Percentiles rank a stretch among this genome's conserved stretches.
phyloP scores from a whole-genome alignment of 169 alveolate species.

The Plasmodium gonderi region DNA sequence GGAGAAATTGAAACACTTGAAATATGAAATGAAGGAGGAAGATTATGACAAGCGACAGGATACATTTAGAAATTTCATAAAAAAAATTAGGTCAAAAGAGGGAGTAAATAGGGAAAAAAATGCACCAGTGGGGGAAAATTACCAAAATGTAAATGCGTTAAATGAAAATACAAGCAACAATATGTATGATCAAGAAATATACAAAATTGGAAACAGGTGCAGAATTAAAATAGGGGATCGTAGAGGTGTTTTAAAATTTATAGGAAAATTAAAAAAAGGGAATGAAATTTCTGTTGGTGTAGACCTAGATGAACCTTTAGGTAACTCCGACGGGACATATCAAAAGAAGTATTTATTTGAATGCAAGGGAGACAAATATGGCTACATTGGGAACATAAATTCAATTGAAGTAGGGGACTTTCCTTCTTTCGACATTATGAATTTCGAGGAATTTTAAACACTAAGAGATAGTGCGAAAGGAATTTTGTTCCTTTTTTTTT shows the following conservation, averaged over 20 bases:
- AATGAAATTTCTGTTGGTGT: constrained; percentile 85
- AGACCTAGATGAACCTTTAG: constrained; percentile 92
- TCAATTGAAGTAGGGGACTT: constrained; percentile 90
- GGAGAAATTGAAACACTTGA: constrained; percentile 67
- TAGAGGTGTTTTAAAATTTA: constrained; percentile 74
- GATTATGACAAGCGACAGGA: constrained; percentile 88
- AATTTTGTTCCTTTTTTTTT: neutral
- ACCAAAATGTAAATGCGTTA: neutral
- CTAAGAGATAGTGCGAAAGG: neutral
- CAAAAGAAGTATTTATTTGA: constrained; percentile 83
- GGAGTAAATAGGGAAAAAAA: neutral
- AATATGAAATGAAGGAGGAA: constrained; percentile 90
- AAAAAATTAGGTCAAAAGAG: constrained; percentile 57
- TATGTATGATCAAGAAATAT: constrained; percentile 44
- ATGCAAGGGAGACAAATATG: constrained; percentile 85
- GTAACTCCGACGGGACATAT: constrained; percentile 90
- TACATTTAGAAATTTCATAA: constrained; percentile 86
- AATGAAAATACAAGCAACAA: neutral
- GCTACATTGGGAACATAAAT: constrained; percentile 85
- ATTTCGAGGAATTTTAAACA: constrained; percentile 78
- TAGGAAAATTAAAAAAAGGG: constrained; percentile 74
- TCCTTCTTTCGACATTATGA: constrained; percentile 91
- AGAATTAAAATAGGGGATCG: constrained; percentile 74
- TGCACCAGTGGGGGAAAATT: neutral
- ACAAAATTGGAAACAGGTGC: constrained; percentile 73